Conservation (phyloP, 352 stramenopile genomes). For the Pythium folliculosum region DNA sequence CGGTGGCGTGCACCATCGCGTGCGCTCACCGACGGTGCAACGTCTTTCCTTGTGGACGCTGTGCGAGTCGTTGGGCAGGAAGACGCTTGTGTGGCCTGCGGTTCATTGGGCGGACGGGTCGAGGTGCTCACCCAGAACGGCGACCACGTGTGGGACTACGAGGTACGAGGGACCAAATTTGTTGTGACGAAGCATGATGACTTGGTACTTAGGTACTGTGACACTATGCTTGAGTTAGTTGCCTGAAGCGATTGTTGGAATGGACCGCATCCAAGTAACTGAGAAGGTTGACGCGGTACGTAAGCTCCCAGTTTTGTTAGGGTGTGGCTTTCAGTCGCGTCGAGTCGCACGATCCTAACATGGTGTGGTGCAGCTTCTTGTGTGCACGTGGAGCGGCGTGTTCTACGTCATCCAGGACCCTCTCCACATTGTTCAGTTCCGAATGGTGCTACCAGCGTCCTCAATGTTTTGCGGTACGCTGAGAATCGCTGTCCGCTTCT, state of each 20-base stretch:
- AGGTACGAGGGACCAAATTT: constrained; percentile 14
- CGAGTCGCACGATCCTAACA: not conserved
- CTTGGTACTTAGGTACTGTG: not conserved
- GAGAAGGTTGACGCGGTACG: constrained; percentile 22
- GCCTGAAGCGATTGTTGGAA: constrained; percentile 29
- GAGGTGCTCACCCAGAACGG: constrained; percentile 18
- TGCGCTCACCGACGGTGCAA: constrained; percentile 34
- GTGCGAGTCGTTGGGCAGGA: constrained; percentile 28
- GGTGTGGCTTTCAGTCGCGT: not conserved
- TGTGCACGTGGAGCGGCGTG: constrained; percentile 71
- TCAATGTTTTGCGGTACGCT: constrained; percentile 70
- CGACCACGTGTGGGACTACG: constrained; percentile 23
- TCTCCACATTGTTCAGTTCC: constrained; percentile 51
- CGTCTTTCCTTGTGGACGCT: constrained; percentile 44
- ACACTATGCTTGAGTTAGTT: constrained; percentile 6
- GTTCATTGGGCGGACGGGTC: constrained; percentile 20
- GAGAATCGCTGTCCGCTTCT: not conserved
- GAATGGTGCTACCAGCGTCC: constrained; percentile 56
- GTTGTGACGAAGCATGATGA: not conserved
- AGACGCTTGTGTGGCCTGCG: constrained; percentile 23
- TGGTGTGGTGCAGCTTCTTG: constrained; percentile 44
- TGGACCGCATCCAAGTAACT: constrained; percentile 21
- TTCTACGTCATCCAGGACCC: constrained; percentile 55
- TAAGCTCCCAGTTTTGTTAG: not conserved
- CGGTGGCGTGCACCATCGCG: constrained; percentile 38